Conservation (phyloP, 1,284 basidiomycete species). For the Athelia sp. region DNA sequence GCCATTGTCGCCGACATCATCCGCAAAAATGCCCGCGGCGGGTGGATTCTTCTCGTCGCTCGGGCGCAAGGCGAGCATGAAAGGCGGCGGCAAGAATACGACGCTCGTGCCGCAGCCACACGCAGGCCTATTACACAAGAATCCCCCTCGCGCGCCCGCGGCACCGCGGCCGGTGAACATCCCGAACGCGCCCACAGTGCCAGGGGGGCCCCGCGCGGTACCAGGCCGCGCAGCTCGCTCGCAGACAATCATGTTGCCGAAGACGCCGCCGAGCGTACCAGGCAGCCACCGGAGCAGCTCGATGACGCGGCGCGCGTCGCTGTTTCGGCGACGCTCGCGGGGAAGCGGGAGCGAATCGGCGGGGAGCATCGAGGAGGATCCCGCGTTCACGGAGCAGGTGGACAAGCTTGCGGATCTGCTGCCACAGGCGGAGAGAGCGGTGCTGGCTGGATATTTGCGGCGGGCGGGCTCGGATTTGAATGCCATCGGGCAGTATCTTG, state of each 20-base stretch:
- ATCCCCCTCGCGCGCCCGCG: slow-evolving; percentile 35
- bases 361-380: slow-evolving; percentile 29
- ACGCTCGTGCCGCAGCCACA: slow-evolving; percentile 3
- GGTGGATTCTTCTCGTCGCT: slow-evolving; percentile 71
- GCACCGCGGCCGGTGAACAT: slow-evolving; percentile 32
- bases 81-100: slow-evolving; percentile 27
- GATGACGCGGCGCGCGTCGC: slow-evolving; percentile 46
- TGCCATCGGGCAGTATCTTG: slow-evolving; percentile 83
- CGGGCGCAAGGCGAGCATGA: slow-evolving; percentile 63
- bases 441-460: slow-evolving; percentile 70
- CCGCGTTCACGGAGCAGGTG: slow-evolving; percentile 60
- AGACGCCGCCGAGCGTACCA: slow-evolving; percentile 27
- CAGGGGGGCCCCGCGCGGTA: slow-evolving; percentile 74
- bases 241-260: slow-evolving; percentile 55
- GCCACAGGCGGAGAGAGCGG: slow-evolving; percentile 67
- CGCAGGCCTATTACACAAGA: slow-evolving; percentile 27
- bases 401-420: slow-evolving; percentile 70
- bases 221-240: slow-evolving; percentile 57
- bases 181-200: slow-evolving; percentile 46
- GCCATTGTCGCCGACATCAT: slow-evolving; percentile 24
- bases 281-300: slow-evolving; percentile 35
- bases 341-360: slow-evolving; percentile 9
- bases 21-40: slow-evolving; percentile 30
- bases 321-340: slow-evolving; percentile 24
- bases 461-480: slow-evolving; percentile 74